A percentile compares a stretch with the other conserved stretches of the same genome.
phyloP scores from a whole-genome alignment of 2,329 filamentous ascomycete species.

The Trichophyton rubrum region DNA sequence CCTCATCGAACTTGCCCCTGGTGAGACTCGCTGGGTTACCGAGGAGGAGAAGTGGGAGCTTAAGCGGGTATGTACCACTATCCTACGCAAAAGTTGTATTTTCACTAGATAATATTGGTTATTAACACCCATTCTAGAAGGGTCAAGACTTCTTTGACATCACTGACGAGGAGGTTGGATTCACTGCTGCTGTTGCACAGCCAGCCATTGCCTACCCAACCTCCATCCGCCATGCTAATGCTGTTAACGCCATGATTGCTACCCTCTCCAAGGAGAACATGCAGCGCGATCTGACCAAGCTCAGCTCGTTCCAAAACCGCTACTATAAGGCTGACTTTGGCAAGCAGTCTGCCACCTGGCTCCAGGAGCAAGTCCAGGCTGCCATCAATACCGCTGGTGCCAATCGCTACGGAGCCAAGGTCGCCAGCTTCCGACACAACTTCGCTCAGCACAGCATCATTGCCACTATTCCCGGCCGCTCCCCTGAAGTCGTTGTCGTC shows the following conservation, averaged over 20 bases:
- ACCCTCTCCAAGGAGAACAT: constrained; percentile 65
- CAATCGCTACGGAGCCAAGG: constrained; percentile 51
- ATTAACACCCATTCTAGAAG: constrained; percentile 41
- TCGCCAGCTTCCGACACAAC: constrained; percentile 61
- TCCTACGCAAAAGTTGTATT: too few relatives aligned
- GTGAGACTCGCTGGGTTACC: constrained; percentile 72
- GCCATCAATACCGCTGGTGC: constrained; percentile 62
- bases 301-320: constrained; percentile 47
- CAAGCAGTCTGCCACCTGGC: constrained; percentile 70
- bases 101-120: not conserved
- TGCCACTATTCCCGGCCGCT: constrained; percentile 76
- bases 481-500: constrained; percentile 72
- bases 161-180: constrained; percentile 51
- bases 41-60: constrained; percentile 94
- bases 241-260: constrained; percentile 55
- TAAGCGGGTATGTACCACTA: constrained; percentile 48
- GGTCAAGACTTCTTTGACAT: constrained; percentile 91
- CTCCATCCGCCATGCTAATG: constrained; percentile 48
- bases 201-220: constrained; percentile 50
- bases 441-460: constrained; percentile 92
- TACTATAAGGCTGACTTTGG: constrained; percentile 54
- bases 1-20: constrained; percentile 71
- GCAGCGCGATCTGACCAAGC: constrained; percentile 60
- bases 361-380: constrained; percentile 59
- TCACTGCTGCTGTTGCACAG: constrained; percentile 35